Base-by-base conservation (phyloP, 2,329 filamentous ascomycete species). In the Acephala macrosclerotiorum region DNA sequence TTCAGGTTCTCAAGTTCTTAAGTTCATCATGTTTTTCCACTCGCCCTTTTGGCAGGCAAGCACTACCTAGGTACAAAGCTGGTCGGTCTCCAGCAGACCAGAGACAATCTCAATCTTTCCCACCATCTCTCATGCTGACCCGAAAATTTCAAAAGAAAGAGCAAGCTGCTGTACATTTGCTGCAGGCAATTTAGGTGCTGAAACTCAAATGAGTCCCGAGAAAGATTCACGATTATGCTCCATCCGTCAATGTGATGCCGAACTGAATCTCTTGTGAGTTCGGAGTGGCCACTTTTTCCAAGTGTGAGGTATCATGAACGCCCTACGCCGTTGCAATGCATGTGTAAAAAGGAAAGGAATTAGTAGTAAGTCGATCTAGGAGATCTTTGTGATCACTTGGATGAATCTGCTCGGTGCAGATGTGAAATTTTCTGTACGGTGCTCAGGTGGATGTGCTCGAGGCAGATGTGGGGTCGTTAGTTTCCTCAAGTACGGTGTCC, bases 401-500 rank as follows among this genome's bases (percentile, higher is more conserved):
- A 22, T 25, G 25, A 18, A n/a, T 53, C 25, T 22, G 12, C 20
- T 25, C 22, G 45, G 14, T 47, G 38, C 6, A 60, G 35, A n/a
- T 36, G 22, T 49, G 38, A 20, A 47, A 14, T 26, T 47, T 42
- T 40, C 29, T 42, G n/a, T 49, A 5, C 29, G 29, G 29, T 33
- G 29, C 4, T n/a, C 12, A 6, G 38, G 38, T 6, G 38, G n/a
- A n/a, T 42, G 12, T 42, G 38, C 38, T 42, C 38, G 38, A n/a
- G 12, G 38, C 12, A 42, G 38, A 42, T 42, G 18, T 42, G 18
- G 4, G 14, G 56, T 42, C 29, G n/a, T 29, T 4, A 51, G 22
- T 33, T 9, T 33, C 29, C 60, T 69, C 56, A 70, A 60, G 42
- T 63, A n/a, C 68, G 69, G 49, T 71, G 71, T 61, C 73, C 73